Evolutionary conservation across 345 rosid genomes (phyloP), one percentile per base, ranked within the genome.

Genomic region (Ailanthus altissimus): DNA sequence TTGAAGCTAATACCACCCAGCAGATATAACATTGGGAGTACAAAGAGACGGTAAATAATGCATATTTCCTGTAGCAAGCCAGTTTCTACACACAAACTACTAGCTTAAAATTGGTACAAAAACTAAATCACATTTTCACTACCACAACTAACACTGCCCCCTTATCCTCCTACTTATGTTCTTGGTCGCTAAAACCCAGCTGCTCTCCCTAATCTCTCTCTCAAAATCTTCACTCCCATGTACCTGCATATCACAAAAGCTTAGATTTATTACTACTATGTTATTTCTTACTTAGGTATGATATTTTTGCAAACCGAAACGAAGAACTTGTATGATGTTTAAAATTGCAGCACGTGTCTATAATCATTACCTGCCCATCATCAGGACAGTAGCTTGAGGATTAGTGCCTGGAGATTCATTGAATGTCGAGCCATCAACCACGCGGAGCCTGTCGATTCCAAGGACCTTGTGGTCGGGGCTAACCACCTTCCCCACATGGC

Each of bases 321-420:
- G 11, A 9, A 62, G 32, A 62, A 20, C 32, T 62, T 18, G 23
- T 62, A 12, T 32, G 42, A 6, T 16, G 45, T 8, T 56, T 56
- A 56, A 25, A 56, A 56, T 56, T n/a, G 26, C 25, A n/a, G n/a
- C n/a, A 56, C 7, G 59, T 56, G 21, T 20, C 1, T 36, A 65
- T 43, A 57, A 8, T 51, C 56, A 51, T 65, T 88, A 93, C 99
- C 99, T 96, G 75, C 99, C 99, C 97, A 97, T 89, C 98, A 94
- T 97, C 91, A 97, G 75, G 83, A 97, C 83, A 1, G 99, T 97
- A 77, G 85, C 99, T 77, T 97, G 99, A 77, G 99, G 98, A 85
- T 97, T 97, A 71, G 99, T 94, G 70, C 99, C 99, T 0, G 99
- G 99, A 20, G 99, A 94, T 72, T 88, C 90, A 15, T 79, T 70